A percentile compares a stretch with the other conserved stretches of the same genome.
phyloP scores from a whole-genome alignment of 2,329 filamentous ascomycete species.

The Aspergillus sp. region DNA sequence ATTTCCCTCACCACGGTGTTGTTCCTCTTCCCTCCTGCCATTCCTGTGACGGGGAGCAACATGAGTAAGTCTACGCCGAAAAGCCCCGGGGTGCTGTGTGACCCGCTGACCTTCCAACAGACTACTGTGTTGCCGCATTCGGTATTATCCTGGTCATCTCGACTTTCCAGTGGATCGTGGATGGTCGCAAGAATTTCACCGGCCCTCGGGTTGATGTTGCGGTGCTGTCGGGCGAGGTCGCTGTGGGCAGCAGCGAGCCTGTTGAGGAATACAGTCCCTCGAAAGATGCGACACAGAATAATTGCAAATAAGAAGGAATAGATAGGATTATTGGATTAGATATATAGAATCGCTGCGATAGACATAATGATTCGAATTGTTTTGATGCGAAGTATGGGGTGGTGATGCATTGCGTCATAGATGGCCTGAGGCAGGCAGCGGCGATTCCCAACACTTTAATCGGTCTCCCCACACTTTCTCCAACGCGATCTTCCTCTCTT shows the following conservation, averaged over 20 bases:
- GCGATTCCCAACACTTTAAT: not conserved
- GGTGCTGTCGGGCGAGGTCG: slow-evolving; percentile 24
- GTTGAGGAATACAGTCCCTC: not conserved
- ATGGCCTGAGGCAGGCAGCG: slow-evolving; percentile 1
- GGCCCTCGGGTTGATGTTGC: slow-evolving; percentile 51
- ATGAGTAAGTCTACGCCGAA: slow-evolving; percentile 60
- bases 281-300: slow-evolving; percentile 4
- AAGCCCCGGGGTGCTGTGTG: not conserved
- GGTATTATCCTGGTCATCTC: slow-evolving; percentile 59
- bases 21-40: slow-evolving; percentile 69
- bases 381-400: not conserved
- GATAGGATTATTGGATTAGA: not conserved
- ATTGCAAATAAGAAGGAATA: not conserved
- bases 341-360: not conserved
- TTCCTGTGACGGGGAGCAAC: slow-evolving; percentile 63
- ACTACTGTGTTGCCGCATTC: slow-evolving; percentile 53
- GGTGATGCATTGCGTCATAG: not conserved
- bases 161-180: slow-evolving; percentile 58
- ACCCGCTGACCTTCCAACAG: slow-evolving; percentile 17
- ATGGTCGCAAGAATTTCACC: slow-evolving; percentile 61
- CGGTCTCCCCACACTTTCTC: not conserved
- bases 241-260: not conserved
- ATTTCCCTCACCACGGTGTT: slow-evolving; percentile 70
- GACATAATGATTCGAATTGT: not conserved
- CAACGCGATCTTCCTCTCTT: slow-evolving; percentile 10